Evolutionary conservation across 2,329 filamentous ascomycete species (phyloP).

Genomic region (Neurospora sp.): DNA sequence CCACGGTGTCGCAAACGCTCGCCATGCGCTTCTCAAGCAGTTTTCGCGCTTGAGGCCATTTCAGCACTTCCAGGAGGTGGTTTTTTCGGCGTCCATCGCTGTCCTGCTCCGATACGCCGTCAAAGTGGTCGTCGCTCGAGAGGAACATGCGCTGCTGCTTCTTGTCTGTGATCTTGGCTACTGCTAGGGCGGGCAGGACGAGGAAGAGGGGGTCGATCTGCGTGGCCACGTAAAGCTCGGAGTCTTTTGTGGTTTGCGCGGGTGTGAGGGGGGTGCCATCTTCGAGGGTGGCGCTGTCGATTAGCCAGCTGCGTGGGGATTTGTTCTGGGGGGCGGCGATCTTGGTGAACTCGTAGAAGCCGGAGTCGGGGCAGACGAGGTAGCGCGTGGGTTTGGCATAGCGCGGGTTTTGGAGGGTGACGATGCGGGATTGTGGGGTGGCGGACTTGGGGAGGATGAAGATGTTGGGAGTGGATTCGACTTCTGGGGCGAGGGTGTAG

Average conservation of each 20-base stretch:
- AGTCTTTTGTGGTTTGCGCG: slow-evolving; percentile 46
- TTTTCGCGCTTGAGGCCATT: slow-evolving; percentile 33
- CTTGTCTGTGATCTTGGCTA: slow-evolving; percentile 29
- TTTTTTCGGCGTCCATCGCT: slow-evolving; percentile 16
- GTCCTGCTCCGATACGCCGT: slow-evolving; percentile 44
- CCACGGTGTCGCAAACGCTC: slow-evolving; percentile 68
- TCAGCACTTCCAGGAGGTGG: slow-evolving; percentile 49
- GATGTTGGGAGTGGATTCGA: slow-evolving; percentile 38
- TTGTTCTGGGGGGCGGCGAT: slow-evolving; percentile 41
- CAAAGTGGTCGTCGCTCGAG: slow-evolving; percentile 61
- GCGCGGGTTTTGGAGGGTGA: slow-evolving; percentile 51
- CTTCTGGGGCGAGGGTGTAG: slow-evolving; percentile 31
- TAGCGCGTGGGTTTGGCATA: slow-evolving; percentile 46
- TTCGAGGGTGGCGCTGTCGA: slow-evolving; percentile 27
- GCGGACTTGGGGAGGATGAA: slow-evolving; percentile 52
- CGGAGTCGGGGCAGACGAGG: slow-evolving; percentile 49
- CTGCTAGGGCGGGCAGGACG: slow-evolving; percentile 58
- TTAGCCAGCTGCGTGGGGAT: slow-evolving; percentile 53
- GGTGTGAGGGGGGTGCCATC: slow-evolving; percentile 5
- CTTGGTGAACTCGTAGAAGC: slow-evolving; percentile 56
- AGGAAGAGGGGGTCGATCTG: slow-evolving; percentile 78
- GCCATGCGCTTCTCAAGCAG: slow-evolving; percentile 57
- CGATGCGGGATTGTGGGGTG: slow-evolving; percentile 43
- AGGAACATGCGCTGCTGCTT: slow-evolving; percentile 58
- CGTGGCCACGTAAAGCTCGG: slow-evolving; percentile 76